Evolutionary conservation across 2,329 filamentous ascomycete species (phyloP), one percentile per base, ranked within the genome.

Genomic region (Exophiala mesophila): DNA sequence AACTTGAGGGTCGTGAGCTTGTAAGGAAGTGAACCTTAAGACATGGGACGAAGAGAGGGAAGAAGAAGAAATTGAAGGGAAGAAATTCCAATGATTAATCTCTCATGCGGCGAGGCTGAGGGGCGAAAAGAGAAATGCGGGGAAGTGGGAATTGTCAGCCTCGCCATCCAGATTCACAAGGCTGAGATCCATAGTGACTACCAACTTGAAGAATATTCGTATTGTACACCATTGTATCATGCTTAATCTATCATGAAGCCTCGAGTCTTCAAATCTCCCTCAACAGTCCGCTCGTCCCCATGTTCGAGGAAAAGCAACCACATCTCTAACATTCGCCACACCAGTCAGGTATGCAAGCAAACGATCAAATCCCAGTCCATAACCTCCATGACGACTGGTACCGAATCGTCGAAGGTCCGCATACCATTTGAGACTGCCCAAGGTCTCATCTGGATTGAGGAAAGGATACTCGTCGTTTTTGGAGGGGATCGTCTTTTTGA

Each of bases 361-460:
- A 41, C 89, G 78, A 70, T 96, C 89, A 60, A 94, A 94, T 6
- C 89, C 89, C 43, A 96, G 64, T 2, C 89, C 89, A 60, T 94
- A 96, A 1, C 89, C 89, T 30, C 89, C 89, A 57, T 95, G 89
- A 24, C 88, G 88, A 42, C 88, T 86, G 54, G 83, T 89, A n/a
- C 89, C 89, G 77, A 88, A 96, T 53, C 83, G 81, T 47, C 89
- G 80, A 47, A 96, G 73, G 62, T 96, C 88, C 17, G 87, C 71
- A 61, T 95, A 96, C 89, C 89, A 96, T 54, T 83, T 77, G 41
- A 95, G 64, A 47, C 69, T 68, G n/a, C 68, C 67, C 44, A 64
- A 57, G 48, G 65, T 57, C 58, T 71, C 65, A 13, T 59, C 58
- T n/a, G 59, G 53, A 26, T 54, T 44, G 17, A 66, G 57, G 48